Conservation (phyloP, 805 yeast genomes). For the Kodamaea lidongshanica region DNA sequence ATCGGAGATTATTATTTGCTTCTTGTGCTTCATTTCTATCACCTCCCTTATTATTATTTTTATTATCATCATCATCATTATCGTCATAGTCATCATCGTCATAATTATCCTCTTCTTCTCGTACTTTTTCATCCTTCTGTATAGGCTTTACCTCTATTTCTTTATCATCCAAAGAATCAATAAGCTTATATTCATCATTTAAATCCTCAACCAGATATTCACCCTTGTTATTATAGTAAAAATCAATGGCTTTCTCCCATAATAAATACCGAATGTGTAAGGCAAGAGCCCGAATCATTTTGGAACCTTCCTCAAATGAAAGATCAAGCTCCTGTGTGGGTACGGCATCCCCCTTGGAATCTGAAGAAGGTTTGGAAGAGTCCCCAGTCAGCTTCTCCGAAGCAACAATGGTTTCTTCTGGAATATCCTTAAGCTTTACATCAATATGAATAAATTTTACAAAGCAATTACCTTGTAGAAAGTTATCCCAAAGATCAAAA, state of each 20-base stretch:
- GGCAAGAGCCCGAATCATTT: constrained; percentile 38
- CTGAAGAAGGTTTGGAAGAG: constrained; percentile 13
- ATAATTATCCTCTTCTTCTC: constrained; percentile 35
- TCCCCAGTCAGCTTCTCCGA: not conserved
- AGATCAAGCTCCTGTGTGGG: constrained; percentile 13
- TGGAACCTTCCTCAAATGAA: constrained; percentile 38
- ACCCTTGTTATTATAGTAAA: constrained; percentile 23
- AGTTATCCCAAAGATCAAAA: constrained; percentile 39
- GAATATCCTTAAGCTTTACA: constrained; percentile 1
- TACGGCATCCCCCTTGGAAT: constrained; percentile 36
- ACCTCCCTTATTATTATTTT: constrained; percentile 6
- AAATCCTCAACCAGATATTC: constrained; percentile 24
- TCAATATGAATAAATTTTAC: constrained; percentile 23
- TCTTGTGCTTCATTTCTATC: constrained; percentile 15
- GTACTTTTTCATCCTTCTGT: constrained; percentile 10
- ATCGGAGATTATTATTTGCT: constrained; percentile 7
- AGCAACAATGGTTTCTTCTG: not conserved
- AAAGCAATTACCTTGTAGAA: constrained; percentile 36
- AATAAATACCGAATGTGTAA: constrained; percentile 60
- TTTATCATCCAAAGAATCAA: constrained; percentile 24
- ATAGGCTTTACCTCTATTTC: no score
- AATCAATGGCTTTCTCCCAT: constrained; percentile 66
- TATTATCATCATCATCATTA: constrained; percentile 22
- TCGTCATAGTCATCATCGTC: constrained; percentile 16
- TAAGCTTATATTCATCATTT: constrained; percentile 29